Conservation (phyloP, 169 alveolate species). For the Eimeria maxima region DNA sequence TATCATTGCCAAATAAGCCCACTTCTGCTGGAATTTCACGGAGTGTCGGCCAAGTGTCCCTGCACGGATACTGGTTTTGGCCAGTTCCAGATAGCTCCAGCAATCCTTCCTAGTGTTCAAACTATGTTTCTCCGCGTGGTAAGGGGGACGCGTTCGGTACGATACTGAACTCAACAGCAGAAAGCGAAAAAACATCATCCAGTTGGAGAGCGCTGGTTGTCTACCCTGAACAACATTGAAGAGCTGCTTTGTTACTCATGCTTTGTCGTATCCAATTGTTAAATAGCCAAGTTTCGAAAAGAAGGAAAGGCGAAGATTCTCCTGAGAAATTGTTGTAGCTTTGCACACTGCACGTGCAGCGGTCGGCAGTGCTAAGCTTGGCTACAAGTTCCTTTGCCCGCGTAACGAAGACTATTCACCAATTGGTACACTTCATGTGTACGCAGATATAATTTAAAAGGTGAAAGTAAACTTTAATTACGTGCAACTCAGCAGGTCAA, state of each 20-base stretch:
- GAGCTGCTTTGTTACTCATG: background rate
- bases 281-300: background rate
- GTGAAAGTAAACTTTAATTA: background rate
- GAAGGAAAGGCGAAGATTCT: background rate
- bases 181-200: conserved; percentile 7
- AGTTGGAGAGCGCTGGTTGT: background rate
- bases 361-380: background rate
- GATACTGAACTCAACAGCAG: background rate
- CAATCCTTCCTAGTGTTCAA: background rate
- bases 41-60: background rate
- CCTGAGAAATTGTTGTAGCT: background rate
- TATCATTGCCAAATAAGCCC: conserved; percentile 22
- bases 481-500: background rate
- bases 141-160: background rate
- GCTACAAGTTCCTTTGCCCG: background rate
- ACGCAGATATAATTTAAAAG: background rate
- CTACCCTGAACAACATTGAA: background rate
- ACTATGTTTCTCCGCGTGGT: background rate
- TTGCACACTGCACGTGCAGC: conserved; percentile 5
- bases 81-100: background rate
- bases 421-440: background rate
- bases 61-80: background rate
- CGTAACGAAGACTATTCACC: background rate
- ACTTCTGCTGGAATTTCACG: background rate
- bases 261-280: background rate